Conservation (phyloP, 352 stramenopile genomes). For the Phytophthora quininea region DNA sequence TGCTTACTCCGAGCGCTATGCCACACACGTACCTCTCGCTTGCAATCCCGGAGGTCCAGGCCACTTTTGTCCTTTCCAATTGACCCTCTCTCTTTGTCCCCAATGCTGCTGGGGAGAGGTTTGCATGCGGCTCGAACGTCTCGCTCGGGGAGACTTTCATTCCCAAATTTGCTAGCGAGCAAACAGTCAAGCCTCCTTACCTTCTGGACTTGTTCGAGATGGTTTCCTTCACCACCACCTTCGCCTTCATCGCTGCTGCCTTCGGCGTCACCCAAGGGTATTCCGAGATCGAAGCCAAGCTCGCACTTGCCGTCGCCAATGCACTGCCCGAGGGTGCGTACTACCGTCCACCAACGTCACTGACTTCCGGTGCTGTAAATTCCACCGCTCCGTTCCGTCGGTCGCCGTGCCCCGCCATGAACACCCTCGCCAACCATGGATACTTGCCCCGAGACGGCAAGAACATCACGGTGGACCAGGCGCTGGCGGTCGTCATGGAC, state of each 20-base stretch:
- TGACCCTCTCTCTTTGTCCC: not conserved
- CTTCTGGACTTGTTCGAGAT: not conserved
- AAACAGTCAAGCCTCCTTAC: not conserved
- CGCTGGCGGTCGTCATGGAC: slow-evolving; percentile 27
- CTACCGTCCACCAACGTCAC: slow-evolving; percentile 25
- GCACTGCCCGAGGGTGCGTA: slow-evolving; percentile 10
- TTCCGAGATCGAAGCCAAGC: not conserved
- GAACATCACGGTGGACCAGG: slow-evolving; percentile 26
- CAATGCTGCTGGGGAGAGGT: not conserved
- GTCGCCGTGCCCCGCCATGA: slow-evolving; percentile 51
- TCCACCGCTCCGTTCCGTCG: slow-evolving; percentile 26
- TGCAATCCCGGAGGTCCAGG: too few species aligned
- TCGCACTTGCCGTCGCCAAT: not conserved
- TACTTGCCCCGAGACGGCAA: slow-evolving; percentile 41
- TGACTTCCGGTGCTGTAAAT: slow-evolving; percentile 27
- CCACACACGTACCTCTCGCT: too few species aligned
- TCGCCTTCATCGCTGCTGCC: not conserved
- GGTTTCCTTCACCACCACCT: not conserved
- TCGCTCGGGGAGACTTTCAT: not conserved
- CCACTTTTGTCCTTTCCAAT: slow-evolving; percentile 2
- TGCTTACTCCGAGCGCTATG: too few species aligned
- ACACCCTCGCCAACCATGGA: slow-evolving; percentile 57
- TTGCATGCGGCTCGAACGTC: not conserved
- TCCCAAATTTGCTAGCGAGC: slow-evolving; percentile 1
- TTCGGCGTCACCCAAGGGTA: slow-evolving; percentile 11